Evolutionary conservation across 1,284 basidiomycete genomes (phyloP), one percentile per base, ranked within the genome.

Genomic region (Malassezia obtusa): DNA sequence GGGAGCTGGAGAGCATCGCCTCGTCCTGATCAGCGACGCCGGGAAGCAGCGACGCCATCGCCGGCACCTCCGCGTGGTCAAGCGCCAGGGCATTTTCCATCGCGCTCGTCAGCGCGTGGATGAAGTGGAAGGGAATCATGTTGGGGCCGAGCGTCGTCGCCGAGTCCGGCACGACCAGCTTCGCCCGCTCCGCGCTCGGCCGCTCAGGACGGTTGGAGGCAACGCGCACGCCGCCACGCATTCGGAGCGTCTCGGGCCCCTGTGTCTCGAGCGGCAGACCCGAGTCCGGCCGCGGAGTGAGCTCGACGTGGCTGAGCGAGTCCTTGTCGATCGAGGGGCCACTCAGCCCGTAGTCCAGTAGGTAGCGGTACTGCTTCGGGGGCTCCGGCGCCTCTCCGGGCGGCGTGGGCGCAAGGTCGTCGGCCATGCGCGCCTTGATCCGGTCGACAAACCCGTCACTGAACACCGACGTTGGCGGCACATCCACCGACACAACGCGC

Each of bases 81-180:
- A 73, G 58, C 21, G 70, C 68, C 43, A 73, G 67, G 1, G 63
- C 60, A 22, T 62, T 61, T 2, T 65, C 62, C 39, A 59, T 59
- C 3, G 64, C 62, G 3, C 63, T 64, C 1, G 70, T 71, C 19
- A 73, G 59, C 9, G 67, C 70, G 45, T 73, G 70, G 43, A 71
- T 64, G 35, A 73, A 59, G 49, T 73, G 70, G 37, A 73, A 52
- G 6, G 70, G 70, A 21, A 63, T 68, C 53, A 69, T 63, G 31
- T 71, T 73, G 43, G 70, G 70, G 12, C 68, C 70, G 35, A 64
- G 60, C 8, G 59, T 50, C 21, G 53, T 52, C 24, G 45, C 55
- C 24, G 60, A 60, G 47, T 50, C 56, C 3, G 48, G 48, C 38
- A 56, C 53, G 3, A 50, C 33, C 26, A 41, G n/a, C 32, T 45